Percentiles rank a stretch among this genome's conserved stretches.
Evolutionary conservation across 257 asterid species (phyloP).

Genomic region (Solanum tarapatanum): DNA sequence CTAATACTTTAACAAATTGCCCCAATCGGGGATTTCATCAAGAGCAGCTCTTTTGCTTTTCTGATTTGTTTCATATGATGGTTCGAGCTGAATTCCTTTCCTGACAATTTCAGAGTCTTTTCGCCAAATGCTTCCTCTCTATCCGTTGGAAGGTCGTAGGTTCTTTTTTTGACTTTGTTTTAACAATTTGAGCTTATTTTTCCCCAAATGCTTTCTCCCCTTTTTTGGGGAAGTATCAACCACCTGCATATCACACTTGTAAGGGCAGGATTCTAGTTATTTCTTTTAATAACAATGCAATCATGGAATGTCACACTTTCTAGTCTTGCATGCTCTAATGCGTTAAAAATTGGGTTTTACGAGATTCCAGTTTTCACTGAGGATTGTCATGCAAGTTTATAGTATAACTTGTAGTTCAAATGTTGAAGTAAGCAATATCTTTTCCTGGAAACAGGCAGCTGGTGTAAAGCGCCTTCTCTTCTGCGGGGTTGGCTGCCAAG

Average conservation of each 20-base stretch:
- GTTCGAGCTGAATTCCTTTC: too few relatives aligned
- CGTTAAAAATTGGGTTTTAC: neutral
- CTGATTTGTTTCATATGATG: too few relatives aligned
- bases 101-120: too few relatives aligned
- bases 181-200: neutral
- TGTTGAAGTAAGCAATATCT: neutral
- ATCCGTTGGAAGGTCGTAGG: neutral
- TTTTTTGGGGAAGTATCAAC: neutral
- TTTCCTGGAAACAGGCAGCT: conserved; percentile 62
- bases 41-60: too few relatives aligned
- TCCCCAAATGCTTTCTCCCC: neutral
- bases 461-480: conserved; percentile 93
- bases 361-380: neutral
- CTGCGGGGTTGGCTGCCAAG: conserved; percentile 99
- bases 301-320: neutral
- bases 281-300: neutral
- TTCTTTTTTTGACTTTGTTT: neutral
- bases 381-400: neutral
- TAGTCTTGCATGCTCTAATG: neutral
- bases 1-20: too few relatives aligned
- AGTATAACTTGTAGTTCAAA: neutral
- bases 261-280: neutral
- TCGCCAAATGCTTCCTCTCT: too few relatives aligned
- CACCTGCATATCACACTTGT: neutral
- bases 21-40: too few relatives aligned